Evolutionary conservation across 2,329 filamentous ascomycete species (phyloP), one percentile per base, ranked within the genome.

Genomic region (Xylariaceae sp.): DNA sequence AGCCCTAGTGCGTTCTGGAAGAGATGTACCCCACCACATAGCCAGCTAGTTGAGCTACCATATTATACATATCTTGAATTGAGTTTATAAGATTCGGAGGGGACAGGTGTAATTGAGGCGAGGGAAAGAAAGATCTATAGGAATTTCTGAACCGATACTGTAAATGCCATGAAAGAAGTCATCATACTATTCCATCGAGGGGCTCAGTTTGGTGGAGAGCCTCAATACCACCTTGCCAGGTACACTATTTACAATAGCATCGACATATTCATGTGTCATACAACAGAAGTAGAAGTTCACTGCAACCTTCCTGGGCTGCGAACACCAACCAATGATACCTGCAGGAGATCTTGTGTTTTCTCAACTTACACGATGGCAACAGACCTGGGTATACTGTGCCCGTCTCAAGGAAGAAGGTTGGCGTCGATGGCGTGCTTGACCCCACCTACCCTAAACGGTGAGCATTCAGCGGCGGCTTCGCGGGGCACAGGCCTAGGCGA

Each of bases 391-490:
- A 39, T 35, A 33, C 32, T 21, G 23, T 35, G 16, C 41, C 27
- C 13, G 15, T 27, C 42, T 52, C 24, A 50, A 44, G 42, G 29
- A 35, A 53, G 46, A 57, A 51, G 52, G 52, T 55, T 58, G 55
- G 55, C 32, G 47, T 47, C 50, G 57, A 59, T 59, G 54, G 47
- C 57, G 57, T 59, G 57, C 57, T 59, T 26, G 27, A 54, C 57
- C 50, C 54, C 54, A 43, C 57, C 50, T 23, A 20, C 32, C 33
- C 44, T 52, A 10, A n/a, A 33, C 26, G 15, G 13, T 21, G 29
- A 6, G 26, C 13, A 11, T 37, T 37, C 16, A 27, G 16, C 15
- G 27, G 16, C 9, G 5, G 13, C 18, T 5, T 37, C n/a, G 18
- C 13, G 18, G n/a, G n/a, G 18, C 18, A 3, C 9, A 18, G 13